Conservation (phyloP, 441 rosid genomes). For the Adansonia rubrostipa region DNA sequence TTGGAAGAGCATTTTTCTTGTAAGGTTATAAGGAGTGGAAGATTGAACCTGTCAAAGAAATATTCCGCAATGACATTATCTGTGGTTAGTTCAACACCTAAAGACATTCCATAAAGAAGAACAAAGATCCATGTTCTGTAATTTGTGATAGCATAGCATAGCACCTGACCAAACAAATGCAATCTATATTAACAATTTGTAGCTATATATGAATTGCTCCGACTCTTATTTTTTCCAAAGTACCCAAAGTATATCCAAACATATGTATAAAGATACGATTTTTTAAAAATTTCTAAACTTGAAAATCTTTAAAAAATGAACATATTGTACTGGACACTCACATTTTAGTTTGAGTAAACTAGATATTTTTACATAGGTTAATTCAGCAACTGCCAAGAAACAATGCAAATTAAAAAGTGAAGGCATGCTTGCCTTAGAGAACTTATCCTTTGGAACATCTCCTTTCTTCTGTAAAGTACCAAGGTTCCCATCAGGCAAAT, state of each 20-base stretch:
- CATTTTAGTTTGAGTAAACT: no score
- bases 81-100: slow-evolving; percentile 80
- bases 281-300: no score
- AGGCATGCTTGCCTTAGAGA: slow-evolving; percentile 40
- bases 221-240: no score
- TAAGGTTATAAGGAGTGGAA: not conserved
- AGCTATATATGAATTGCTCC: no score
- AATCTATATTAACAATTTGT: not conserved
- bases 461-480: slow-evolving; percentile 45
- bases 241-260: no score
- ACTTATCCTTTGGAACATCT: slow-evolving; percentile 46
- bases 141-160: slow-evolving; percentile 75
- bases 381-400: not conserved
- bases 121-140: slow-evolving; percentile 87
- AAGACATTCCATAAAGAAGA: slow-evolving; percentile 80
- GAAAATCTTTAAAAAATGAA: no score
- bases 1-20: not conserved
- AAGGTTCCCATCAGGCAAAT: slow-evolving; percentile 51
- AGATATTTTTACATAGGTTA: not conserved
- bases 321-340: no score
- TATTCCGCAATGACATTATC: slow-evolving; percentile 84
- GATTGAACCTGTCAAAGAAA: slow-evolving; percentile 63
- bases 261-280: no score
- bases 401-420: not conserved
- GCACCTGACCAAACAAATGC: slow-evolving; percentile 45